These are phyloP conservation scores for Aschersonia sp. DNA, from an alignment of 2,329 filamentous ascomycete genomes.

Conservation along the genomic window DNA sequence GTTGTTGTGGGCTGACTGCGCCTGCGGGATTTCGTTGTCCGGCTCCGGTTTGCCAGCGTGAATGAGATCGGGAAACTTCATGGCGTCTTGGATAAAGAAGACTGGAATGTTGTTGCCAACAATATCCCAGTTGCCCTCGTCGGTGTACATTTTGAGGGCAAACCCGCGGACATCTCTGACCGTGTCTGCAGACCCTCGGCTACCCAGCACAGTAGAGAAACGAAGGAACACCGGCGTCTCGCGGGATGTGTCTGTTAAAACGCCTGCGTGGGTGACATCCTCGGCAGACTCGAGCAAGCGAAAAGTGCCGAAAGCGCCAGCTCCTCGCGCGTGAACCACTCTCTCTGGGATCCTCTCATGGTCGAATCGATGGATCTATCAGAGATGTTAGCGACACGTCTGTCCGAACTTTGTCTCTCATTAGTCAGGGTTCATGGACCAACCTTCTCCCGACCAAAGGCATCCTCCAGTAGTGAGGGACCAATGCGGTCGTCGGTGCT, in stretches of 20 bases:
- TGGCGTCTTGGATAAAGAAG: constrained; percentile 45
- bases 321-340: constrained; percentile 56
- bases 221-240: constrained; percentile 30
- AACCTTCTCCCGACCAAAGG: constrained; percentile 45
- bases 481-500: constrained; percentile 48
- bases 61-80: constrained; percentile 58
- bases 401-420: too few species aligned
- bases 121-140: constrained; percentile 22
- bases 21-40: constrained; percentile 51
- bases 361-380: constrained; percentile 59
- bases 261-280: constrained; percentile 52
- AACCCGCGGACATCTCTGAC: constrained; percentile 76
- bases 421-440: too few species aligned
- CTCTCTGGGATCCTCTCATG: constrained; percentile 39
- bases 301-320: constrained; percentile 58
- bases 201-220: constrained; percentile 67
- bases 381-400: background rate
- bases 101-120: constrained; percentile 5
- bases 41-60: constrained; percentile 42
- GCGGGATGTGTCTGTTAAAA: constrained; percentile 40
- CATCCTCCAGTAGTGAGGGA: constrained; percentile 56
- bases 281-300: constrained; percentile 48
- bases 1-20: constrained; percentile 56
- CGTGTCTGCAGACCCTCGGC: constrained; percentile 62
- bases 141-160: constrained; percentile 50